Evolutionary conservation across 345 rosid species (phyloP).

Genomic region (Garcia nutans): DNA sequence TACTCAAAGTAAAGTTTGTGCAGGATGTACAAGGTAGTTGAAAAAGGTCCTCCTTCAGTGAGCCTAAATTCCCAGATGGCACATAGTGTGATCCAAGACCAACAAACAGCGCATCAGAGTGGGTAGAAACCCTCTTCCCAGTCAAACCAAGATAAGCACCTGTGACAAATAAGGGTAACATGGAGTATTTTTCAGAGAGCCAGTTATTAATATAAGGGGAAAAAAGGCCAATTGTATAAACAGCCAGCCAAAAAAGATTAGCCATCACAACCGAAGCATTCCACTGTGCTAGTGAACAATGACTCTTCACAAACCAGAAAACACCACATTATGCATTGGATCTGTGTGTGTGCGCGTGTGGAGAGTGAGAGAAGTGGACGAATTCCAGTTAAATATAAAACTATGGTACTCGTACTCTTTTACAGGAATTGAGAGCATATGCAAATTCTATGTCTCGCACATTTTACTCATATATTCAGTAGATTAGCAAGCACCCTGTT

Average conservation of each 20-base stretch:
- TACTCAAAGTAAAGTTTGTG: background rate
- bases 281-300: background rate
- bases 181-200: background rate
- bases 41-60: conserved; percentile 72
- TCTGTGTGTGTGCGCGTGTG: too few relatives aligned
- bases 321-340: too few relatives aligned
- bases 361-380: too few relatives aligned
- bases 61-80: conserved; percentile 59
- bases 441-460: background rate
- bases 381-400: too few relatives aligned
- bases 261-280: background rate
- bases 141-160: conserved; percentile 95
- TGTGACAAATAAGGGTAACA: conserved; percentile 30
- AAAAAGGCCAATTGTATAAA: background rate
- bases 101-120: conserved; percentile 76
- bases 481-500: background rate
- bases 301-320: background rate
- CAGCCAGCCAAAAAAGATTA: background rate
- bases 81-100: conserved; percentile 90
- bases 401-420: background rate
- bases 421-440: too few relatives aligned
- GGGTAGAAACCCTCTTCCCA: conserved; percentile 78
- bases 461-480: too few relatives aligned
- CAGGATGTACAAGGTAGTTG: conserved; percentile 52
- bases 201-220: background rate